Evolutionary conservation across 345 rosid species (phyloP), one percentile per base, ranked within the genome.

Genomic region (Brassica carinata): DNA sequence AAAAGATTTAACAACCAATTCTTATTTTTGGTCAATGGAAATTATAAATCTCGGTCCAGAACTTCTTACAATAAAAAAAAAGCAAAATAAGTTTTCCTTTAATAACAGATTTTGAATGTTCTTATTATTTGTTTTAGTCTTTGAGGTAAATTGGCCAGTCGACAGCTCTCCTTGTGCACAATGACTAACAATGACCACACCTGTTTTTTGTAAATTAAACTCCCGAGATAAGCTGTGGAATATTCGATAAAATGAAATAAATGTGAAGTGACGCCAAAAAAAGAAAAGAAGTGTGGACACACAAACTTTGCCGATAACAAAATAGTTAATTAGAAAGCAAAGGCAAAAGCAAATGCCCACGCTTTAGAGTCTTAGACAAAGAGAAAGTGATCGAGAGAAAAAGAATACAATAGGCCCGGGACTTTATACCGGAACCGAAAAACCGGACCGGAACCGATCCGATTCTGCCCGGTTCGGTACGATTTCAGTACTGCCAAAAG

Each of bases 351-450:
- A 65, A 55, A 81, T 51, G 63, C 57, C 80, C 83, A 81, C 77
- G 83, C 77, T 81, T 81, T 58, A 81, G 80, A 76, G 63, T 43
- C 51, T 43, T 43, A 51, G 58, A 51, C 58, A 71, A 75, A 66
- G 29, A 40, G 81, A 76, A 81, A 76, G 81, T 69, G 61, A 81
- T 81, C 26, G 34, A 53, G 67, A 64, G 14, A 63, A 43, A 43
- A 23, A 23, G 26, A 23, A 23, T 23, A 23, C 26, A 23, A 23
- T 23, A 23, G 26, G 26, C 26, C 26, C 26, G 26, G 26, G 26
- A 23, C 26, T 23, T 23, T 23, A 23, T 23, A 23, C 26, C 26
- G 26, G 26, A 23, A 23, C 26, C 26, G 26, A 23, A 23, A 23
- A 23, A 23, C 26, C 26, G 26, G 26, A 23, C 1, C 26, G 26